These are phyloP conservation scores for Tothia fuscella DNA, from an alignment of 2,329 filamentous ascomycete species.

Conservation along the genomic window DNA sequence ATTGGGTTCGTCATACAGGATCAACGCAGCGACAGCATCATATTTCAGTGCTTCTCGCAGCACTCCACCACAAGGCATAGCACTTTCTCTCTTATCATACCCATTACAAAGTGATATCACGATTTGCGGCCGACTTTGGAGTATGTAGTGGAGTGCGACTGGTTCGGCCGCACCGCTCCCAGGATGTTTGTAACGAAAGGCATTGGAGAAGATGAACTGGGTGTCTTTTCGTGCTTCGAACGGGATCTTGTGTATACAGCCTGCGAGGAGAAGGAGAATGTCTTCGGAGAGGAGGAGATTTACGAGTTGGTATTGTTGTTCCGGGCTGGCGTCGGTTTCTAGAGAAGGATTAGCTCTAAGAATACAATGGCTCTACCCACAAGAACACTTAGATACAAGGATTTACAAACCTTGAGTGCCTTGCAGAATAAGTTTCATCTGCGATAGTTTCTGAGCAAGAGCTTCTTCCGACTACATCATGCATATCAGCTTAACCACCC, in stretches of 20 bases:
- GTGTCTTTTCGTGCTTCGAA: conserved; percentile 96
- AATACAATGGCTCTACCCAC: conserved; percentile 2
- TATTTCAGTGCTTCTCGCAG: conserved; percentile 82
- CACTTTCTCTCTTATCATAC: conserved; percentile 82
- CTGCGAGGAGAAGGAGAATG: conserved; percentile 71
- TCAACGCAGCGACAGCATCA: conserved; percentile 79
- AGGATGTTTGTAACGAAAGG: conserved; percentile 75
- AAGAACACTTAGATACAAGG: not conserved
- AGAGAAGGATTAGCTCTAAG: conserved; percentile 9
- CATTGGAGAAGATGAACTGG: conserved; percentile 89
- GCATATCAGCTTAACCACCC: conserved; percentile 15
- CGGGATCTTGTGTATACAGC: conserved; percentile 70
- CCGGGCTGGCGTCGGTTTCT: conserved; percentile 79
- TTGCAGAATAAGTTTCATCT: conserved; percentile 90
- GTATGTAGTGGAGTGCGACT: conserved; percentile 76
- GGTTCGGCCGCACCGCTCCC: conserved; percentile 57
- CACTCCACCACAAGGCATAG: conserved; percentile 81
- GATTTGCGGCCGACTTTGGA: conserved; percentile 75
- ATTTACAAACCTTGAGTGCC: conserved; percentile 63
- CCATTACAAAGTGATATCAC: conserved; percentile 79
- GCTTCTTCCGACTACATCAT: conserved; percentile 65
- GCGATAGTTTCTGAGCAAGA: conserved; percentile 67
- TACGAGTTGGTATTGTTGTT: conserved; percentile 79
- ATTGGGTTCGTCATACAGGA: conserved; percentile 81
- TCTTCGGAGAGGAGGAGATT: conserved; percentile 80